Evolutionary conservation across 768 basidiomycete species (phyloP).

Genomic region (Coprinellus micaceus): DNA sequence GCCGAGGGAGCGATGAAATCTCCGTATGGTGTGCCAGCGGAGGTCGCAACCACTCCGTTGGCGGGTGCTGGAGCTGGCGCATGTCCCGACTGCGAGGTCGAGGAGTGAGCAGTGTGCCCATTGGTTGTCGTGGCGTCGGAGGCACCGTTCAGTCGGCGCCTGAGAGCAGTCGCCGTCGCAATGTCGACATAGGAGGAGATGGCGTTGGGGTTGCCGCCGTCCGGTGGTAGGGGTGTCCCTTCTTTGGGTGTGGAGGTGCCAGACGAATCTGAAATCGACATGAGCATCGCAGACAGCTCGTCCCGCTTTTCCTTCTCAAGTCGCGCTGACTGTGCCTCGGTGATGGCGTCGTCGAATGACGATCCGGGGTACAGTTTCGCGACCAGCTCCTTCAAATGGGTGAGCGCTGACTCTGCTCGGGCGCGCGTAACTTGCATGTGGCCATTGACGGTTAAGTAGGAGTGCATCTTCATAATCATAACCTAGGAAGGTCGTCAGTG

Average conservation of each 20-base stretch:
- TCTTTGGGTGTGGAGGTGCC: background rate
- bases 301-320: background rate
- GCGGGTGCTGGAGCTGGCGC: no score
- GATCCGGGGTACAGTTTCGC: background rate
- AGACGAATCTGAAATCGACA: background rate
- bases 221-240: background rate
- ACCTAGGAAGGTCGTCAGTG: constrained; percentile 34
- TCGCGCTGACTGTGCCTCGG: background rate
- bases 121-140: background rate
- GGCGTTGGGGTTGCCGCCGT: background rate
- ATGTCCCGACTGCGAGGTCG: background rate
- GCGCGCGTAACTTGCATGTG: constrained; percentile 58
- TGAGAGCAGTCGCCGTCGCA: background rate
- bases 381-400: constrained; percentile 36
- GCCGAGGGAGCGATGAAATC: constrained; percentile 6
- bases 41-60: background rate
- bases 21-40: background rate
- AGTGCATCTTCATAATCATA: constrained; percentile 96
- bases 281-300: background rate
- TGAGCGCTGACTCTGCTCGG: constrained; percentile 42
- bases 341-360: constrained; percentile 1
- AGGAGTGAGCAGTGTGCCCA: background rate
- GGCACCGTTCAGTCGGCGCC: background rate
- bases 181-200: background rate
- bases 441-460: constrained; percentile 87